Evolutionary conservation across 139 green algal genomes (phyloP).

Genomic region (Spirogloea muscicola): DNA sequence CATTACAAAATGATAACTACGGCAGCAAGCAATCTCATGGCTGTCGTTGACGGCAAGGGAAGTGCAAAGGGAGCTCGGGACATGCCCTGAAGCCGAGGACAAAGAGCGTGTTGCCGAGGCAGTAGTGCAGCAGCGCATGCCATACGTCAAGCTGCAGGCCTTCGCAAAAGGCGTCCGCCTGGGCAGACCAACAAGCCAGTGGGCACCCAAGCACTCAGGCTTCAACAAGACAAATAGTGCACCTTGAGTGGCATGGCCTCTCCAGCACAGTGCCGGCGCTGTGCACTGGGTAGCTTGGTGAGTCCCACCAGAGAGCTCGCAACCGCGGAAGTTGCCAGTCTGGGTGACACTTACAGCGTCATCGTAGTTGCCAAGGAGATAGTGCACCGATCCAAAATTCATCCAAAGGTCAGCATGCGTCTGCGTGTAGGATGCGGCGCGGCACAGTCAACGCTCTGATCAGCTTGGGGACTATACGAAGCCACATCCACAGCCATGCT

Average conservation of each 20-base stretch:
- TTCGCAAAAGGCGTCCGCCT: neutral
- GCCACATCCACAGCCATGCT: no score
- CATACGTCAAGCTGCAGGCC: neutral
- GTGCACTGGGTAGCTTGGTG: neutral
- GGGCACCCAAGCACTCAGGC: neutral
- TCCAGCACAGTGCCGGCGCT: neutral
- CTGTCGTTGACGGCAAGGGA: no score
- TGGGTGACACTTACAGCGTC: neutral
- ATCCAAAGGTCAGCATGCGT: conserved; percentile 1
- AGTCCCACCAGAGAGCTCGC: neutral
- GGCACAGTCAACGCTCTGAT: no score
- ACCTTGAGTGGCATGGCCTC: neutral
- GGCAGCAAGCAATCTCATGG: no score
- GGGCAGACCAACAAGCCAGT: neutral
- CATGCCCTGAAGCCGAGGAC: neutral
- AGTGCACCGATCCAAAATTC: neutral
- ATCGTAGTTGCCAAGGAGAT: conserved; percentile 1
- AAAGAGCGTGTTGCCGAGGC: neutral
- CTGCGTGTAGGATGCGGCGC: no score
- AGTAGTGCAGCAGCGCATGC: neutral
- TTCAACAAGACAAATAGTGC: neutral
- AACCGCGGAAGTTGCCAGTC: neutral
- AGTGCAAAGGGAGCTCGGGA: no score
- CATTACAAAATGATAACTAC: no score
- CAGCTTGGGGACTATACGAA: no score